Evolutionary conservation across 768 basidiomycete genomes (phyloP).

Genomic region (Kwoniella mangroviensis): DNA sequence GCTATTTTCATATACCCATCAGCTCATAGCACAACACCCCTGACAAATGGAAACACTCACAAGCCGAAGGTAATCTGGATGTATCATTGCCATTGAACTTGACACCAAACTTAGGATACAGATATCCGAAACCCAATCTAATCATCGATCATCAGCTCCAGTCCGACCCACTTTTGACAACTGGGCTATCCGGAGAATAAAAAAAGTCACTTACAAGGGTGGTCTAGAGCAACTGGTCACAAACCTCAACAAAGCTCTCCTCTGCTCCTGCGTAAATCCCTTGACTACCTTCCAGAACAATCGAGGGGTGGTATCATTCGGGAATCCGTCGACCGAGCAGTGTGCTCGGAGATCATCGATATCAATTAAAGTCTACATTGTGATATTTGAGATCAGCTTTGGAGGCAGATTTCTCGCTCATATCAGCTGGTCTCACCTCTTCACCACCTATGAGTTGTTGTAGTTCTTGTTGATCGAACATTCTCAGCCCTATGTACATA

Average conservation of each 20-base stretch:
- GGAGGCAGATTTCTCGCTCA: too few relatives aligned
- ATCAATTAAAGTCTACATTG: conserved; percentile 68
- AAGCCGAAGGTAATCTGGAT: conserved; percentile 53
- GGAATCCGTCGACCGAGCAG: conserved; percentile 76
- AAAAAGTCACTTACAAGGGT: conserved; percentile 66
- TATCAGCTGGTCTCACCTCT: conserved; percentile 61
- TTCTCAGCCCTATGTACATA: conserved; percentile 61
- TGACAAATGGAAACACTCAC: conserved; percentile 21
- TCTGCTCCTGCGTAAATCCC: conserved; percentile 77
- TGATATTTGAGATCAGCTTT: neutral
- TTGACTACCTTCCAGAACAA: conserved; percentile 88
- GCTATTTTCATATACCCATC: conserved; percentile 65
- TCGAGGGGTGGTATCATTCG: conserved; percentile 74
- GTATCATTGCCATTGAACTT: conserved; percentile 75
- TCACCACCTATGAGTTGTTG: conserved; percentile 89
- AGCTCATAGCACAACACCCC: neutral
- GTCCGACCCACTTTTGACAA: conserved; percentile 67
- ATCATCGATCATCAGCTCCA: neutral
- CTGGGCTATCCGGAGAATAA: conserved; percentile 57
- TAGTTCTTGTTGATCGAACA: conserved; percentile 97
- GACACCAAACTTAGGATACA: conserved; percentile 86
- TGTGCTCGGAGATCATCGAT: conserved; percentile 76
- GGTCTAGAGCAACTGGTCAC: conserved; percentile 92
- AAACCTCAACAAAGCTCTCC: conserved; percentile 77
- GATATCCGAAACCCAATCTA: conserved; percentile 57